Evolutionary conservation across 2,329 filamentous ascomycete species (phyloP).

Genomic region (Bertia moriformis): DNA sequence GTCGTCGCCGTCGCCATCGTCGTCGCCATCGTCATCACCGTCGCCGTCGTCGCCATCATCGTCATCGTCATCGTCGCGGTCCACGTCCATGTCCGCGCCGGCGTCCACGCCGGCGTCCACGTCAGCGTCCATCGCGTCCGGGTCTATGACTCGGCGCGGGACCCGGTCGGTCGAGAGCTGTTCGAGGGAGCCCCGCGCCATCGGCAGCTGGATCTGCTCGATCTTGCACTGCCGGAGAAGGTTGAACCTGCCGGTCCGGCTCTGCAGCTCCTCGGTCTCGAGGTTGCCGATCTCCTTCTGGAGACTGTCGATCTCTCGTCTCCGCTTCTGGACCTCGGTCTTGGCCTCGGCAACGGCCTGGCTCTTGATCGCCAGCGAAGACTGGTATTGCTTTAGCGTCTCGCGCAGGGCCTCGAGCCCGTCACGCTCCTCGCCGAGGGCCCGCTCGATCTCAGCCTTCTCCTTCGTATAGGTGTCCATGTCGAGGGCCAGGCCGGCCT

Average conservation of each 20-base stretch:
- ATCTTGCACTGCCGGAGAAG: slow-evolving; percentile 80
- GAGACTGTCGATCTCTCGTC: slow-evolving; percentile 65
- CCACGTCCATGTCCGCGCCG: too few species aligned
- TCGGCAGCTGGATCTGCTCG: slow-evolving; percentile 77
- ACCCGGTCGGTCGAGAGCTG: slow-evolving; percentile 76
- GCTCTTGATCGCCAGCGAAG: slow-evolving; percentile 51
- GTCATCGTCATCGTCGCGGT: too few species aligned
- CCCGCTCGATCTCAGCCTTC: slow-evolving; percentile 60
- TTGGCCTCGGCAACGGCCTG: slow-evolving; percentile 69
- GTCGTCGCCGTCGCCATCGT: slow-evolving; percentile 50
- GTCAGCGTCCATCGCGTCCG: slow-evolving; percentile 94
- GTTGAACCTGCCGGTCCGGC: slow-evolving; percentile 69
- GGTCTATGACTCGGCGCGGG: slow-evolving; percentile 59
- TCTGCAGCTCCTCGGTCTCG: slow-evolving; percentile 74
- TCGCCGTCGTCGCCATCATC: too few species aligned
- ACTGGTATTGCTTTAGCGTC: slow-evolving; percentile 53
- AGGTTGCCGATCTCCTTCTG: slow-evolving; percentile 62
- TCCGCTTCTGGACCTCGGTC: slow-evolving; percentile 67
- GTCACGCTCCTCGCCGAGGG: slow-evolving; percentile 57
- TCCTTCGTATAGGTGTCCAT: slow-evolving; percentile 58
- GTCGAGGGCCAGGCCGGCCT: slow-evolving; percentile 52
- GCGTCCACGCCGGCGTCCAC: too few species aligned
- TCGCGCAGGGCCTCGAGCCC: slow-evolving; percentile 66
- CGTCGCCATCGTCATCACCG: too few species aligned
- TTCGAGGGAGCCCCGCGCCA: slow-evolving; percentile 65